phyloP scores from a whole-genome alignment of 257 asterid genomes.

The Jacaranda copaia region DNA sequence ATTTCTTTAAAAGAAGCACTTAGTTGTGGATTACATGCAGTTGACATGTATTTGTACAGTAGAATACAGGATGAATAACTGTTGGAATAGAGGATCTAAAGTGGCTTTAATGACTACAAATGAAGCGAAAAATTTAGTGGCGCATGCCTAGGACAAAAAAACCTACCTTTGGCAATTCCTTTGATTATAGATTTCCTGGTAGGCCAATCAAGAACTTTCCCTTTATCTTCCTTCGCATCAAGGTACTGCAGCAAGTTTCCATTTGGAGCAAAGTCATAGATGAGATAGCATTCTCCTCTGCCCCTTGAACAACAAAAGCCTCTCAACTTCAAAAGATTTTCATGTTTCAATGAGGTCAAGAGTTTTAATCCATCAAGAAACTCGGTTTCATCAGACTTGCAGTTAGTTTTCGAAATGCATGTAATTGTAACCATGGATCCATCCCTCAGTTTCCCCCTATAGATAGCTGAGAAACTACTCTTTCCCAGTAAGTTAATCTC shows the following conservation, averaged over 20 bases:
- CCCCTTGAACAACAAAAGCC: background rate
- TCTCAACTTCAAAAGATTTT: background rate
- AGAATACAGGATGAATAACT: too few relatives aligned
- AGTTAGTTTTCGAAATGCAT: background rate
- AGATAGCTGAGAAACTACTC: background rate
- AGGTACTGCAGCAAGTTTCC: background rate
- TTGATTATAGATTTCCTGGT: background rate
- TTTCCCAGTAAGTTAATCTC: background rate
- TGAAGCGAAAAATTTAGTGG: too few relatives aligned
- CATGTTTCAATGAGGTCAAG: background rate
- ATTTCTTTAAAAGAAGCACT: too few relatives aligned
- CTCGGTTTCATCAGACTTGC: background rate
- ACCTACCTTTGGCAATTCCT: background rate
- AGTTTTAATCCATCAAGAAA: background rate
- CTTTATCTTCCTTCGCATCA: background rate
- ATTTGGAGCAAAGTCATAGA: background rate
- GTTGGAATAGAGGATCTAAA: too few relatives aligned
- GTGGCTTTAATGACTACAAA: too few relatives aligned
- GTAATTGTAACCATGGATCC: background rate
- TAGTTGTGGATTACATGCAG: too few relatives aligned
- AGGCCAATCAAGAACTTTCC: background rate
- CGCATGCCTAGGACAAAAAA: background rate
- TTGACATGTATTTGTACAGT: too few relatives aligned
- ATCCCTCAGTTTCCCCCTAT: background rate
- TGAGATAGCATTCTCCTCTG: background rate